phyloP scores from a whole-genome alignment of 176 grass and related monocot species.

The Oryza brachyantha region DNA sequence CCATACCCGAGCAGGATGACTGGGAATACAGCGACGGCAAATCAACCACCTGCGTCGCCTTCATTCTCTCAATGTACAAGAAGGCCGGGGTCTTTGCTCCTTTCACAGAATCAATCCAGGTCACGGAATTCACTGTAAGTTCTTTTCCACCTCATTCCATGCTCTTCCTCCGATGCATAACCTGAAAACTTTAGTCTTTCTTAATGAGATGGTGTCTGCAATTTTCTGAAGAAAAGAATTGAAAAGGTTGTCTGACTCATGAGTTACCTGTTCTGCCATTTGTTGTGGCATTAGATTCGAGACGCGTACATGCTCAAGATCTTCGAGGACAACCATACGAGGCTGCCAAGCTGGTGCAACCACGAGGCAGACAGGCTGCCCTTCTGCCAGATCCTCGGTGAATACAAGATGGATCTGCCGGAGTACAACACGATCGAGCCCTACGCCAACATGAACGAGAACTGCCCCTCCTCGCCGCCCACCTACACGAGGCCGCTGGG shows the following conservation, averaged over 20 bases:
- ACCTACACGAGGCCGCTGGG: constrained; percentile 44
- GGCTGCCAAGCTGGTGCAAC: constrained; percentile 82
- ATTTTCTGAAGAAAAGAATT: neutral
- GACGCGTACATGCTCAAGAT: constrained; percentile 96
- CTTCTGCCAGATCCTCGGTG: constrained; percentile 91
- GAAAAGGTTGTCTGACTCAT: neutral
- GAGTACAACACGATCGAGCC: constrained; percentile 86
- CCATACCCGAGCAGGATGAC: constrained; percentile 89
- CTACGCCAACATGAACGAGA: constrained; percentile 96
- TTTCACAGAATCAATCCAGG: constrained; percentile 77
- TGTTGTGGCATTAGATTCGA: constrained; percentile 45
- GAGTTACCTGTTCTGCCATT: no score
- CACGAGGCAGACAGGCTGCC: constrained; percentile 48
- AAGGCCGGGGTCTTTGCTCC: constrained; percentile 77
- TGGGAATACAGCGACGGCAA: constrained; percentile 97
- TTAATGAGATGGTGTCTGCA: neutral
- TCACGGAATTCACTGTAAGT: constrained; percentile 97
- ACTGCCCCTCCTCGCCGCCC: constrained; percentile 84
- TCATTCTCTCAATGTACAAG: constrained; percentile 90
- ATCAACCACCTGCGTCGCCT: constrained; percentile 89
- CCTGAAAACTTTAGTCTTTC: no score
- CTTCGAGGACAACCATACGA: constrained; percentile 83
- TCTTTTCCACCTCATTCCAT: neutral
- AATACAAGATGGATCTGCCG: constrained; percentile 86
- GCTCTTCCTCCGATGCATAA: neutral